Evolutionary conservation across 2,329 filamentous ascomycete genomes (phyloP), one percentile per base, ranked within the genome.

Genomic region (Fusarium sp.): DNA sequence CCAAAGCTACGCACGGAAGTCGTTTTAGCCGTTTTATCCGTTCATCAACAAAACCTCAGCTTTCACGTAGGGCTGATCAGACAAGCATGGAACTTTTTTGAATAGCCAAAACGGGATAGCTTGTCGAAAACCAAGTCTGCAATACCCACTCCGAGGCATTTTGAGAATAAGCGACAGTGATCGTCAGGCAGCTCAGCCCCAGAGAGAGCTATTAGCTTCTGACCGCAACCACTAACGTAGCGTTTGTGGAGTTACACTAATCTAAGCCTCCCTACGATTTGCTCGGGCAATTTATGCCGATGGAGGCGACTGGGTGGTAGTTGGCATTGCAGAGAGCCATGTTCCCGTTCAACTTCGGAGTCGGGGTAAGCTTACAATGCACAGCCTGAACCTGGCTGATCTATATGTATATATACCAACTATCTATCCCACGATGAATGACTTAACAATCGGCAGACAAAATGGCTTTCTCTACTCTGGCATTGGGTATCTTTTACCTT

Each of bases 391-490:
- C 11, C 24, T 24, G 24, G 3, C 7, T 5, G 19, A 14, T 4
- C 15, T n/a, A 26, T 8, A 36, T 15, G 14, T 14, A 54, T 53
- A 53, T 31, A 31, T 31, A 31, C 2, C 28, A 57, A 11, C 9
- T 19, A 17, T 38, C 10, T 17, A 10, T 3, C 19, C 36, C 31
- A 36, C 17, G 31, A 6, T 17, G 10, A 49, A 31, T 31, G 5
- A 15, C 5, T n/a, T 50, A 36, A 50, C 4, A 26, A 14, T 2
- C 36, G 33, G 10, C 14, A 36, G 14, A 44, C 49, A 53, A 8
- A 22, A 67, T 67, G 62, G 31, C 21, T 21, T 45, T 49, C 21
- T 40, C 24, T 21, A 21, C 22, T 14, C 21, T 67, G 15, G 22
- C 26, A 6, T 5, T 62, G 13, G 31, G 40, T 26, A 8, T 52